Conservation (phyloP, 352 stramenopile genomes). For the Globisporangium middletonii region DNA sequence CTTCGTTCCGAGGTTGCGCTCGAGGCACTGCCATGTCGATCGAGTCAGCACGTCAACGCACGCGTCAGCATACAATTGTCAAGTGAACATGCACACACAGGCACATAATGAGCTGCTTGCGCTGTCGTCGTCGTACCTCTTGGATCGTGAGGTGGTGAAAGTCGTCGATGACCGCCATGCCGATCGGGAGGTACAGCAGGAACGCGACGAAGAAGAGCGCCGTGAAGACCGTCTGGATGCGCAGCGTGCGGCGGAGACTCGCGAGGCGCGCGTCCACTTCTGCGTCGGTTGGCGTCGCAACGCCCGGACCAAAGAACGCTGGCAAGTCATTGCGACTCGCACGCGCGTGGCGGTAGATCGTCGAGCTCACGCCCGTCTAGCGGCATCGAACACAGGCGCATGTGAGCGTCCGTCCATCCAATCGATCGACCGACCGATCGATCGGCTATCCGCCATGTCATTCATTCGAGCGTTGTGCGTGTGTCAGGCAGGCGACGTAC, state of each 20-base stretch:
- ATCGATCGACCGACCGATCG: background rate
- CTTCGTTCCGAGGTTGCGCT: conserved; percentile 37
- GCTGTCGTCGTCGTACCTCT: conserved; percentile 13
- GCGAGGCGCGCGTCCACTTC: conserved; percentile 18
- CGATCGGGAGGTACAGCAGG: conserved; percentile 64
- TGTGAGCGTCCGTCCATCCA: background rate
- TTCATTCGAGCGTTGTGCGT: background rate
- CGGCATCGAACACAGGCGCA: background rate
- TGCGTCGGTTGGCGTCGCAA: conserved; percentile 7
- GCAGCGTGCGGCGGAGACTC: conserved; percentile 26
- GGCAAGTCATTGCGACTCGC: conserved; percentile 4
- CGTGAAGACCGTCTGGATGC: conserved; percentile 29
- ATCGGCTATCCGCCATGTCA: background rate
- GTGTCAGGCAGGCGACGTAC: conserved; percentile 16
- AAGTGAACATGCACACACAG: background rate
- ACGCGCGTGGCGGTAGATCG: conserved; percentile 16
- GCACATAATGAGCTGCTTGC: background rate
- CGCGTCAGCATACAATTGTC: background rate
- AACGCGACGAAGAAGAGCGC: conserved; percentile 60
- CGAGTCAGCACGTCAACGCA: too few relatives aligned
- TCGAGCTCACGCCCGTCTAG: conserved; percentile 29
- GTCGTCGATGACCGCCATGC: conserved; percentile 34
- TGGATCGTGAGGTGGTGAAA: conserved; percentile 40
- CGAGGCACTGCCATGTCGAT: conserved; percentile 30
- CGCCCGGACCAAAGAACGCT: conserved; percentile 3